These are phyloP conservation scores for Apiospora marii DNA, from an alignment of 2,329 filamentous ascomycete species.

Conservation along the genomic window DNA sequence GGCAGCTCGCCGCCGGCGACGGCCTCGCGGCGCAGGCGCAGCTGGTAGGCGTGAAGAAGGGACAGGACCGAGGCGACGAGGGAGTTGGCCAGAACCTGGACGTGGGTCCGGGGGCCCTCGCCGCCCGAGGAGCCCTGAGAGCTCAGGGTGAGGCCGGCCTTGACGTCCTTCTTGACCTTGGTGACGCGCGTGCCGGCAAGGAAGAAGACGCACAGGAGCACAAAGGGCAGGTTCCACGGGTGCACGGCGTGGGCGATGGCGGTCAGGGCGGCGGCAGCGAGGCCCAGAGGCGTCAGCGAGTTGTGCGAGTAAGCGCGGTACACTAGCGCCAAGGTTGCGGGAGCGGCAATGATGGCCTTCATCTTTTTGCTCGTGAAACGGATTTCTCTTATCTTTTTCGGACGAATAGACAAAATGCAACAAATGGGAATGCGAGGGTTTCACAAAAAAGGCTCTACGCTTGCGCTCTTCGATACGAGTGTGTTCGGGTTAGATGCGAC, in stretches of 20 bases:
- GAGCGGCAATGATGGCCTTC: slow-evolving; percentile 65
- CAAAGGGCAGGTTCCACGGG: slow-evolving; percentile 93
- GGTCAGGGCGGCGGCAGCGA: slow-evolving; percentile 75
- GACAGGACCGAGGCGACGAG: slow-evolving; percentile 73
- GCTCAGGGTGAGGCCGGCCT: slow-evolving; percentile 81
- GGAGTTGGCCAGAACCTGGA: slow-evolving; percentile 92
- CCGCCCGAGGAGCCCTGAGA: slow-evolving; percentile 77
- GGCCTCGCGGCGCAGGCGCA: slow-evolving; percentile 55
- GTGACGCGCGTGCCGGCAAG: slow-evolving; percentile 84
- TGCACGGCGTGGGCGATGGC: slow-evolving; percentile 86
- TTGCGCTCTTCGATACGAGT: background rate
- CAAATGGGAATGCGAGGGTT: background rate
- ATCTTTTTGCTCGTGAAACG: slow-evolving; percentile 46
- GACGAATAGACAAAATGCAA: background rate
- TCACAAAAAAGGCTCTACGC: background rate
- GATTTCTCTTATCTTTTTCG: background rate
- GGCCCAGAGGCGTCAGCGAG: slow-evolving; percentile 80
- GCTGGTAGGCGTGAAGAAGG: slow-evolving; percentile 67
- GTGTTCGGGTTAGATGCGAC: background rate
- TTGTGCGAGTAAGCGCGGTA: slow-evolving; percentile 75
- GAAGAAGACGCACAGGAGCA: slow-evolving; percentile 84
- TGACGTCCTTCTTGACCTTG: slow-evolving; percentile 88
- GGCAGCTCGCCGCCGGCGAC: slow-evolving; percentile 42
- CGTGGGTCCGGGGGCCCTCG: slow-evolving; percentile 82
- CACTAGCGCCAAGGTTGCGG: slow-evolving; percentile 66